phyloP scores from a whole-genome alignment of 257 asterid species.

The Petunia secreta region DNA sequence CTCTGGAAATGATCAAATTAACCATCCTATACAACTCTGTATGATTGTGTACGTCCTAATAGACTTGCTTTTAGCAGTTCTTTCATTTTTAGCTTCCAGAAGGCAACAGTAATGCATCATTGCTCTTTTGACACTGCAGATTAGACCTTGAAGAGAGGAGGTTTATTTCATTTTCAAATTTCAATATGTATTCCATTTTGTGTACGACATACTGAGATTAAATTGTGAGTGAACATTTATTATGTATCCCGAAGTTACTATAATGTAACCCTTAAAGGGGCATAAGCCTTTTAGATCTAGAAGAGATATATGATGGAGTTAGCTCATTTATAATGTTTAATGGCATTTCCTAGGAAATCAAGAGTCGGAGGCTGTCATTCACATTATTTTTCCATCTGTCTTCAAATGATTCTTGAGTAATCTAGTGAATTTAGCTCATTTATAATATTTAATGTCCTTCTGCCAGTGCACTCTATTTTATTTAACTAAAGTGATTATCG shows the following conservation, averaged over 20 bases:
- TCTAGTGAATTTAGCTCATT: not conserved
- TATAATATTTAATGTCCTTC: not conserved
- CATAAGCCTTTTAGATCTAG: not conserved
- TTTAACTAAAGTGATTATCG: not conserved
- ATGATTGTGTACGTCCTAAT: not conserved
- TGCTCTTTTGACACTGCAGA: not conserved
- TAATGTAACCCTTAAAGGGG: not conserved
- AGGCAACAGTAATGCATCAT: not conserved
- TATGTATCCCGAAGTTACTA: not conserved
- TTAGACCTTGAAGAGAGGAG: not conserved
- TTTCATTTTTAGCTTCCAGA: not conserved
- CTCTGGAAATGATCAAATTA: no score
- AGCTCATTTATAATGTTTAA: not conserved
- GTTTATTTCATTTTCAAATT: slow-evolving; percentile 1
- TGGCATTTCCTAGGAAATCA: not conserved
- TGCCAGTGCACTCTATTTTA: not conserved
- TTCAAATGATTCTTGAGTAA: slow-evolving; percentile 15
- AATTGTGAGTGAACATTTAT: not conserved
- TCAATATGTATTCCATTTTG: not conserved
- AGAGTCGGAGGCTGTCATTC: not conserved
- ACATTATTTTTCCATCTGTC: not conserved
- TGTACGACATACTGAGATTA: not conserved
- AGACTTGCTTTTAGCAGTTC: not conserved
- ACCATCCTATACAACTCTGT: not conserved
- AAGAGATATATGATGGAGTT: not conserved